Evolutionary conservation across 2,329 filamentous ascomycete genomes (phyloP).

Genomic region (Botrytis hyacinthi): DNA sequence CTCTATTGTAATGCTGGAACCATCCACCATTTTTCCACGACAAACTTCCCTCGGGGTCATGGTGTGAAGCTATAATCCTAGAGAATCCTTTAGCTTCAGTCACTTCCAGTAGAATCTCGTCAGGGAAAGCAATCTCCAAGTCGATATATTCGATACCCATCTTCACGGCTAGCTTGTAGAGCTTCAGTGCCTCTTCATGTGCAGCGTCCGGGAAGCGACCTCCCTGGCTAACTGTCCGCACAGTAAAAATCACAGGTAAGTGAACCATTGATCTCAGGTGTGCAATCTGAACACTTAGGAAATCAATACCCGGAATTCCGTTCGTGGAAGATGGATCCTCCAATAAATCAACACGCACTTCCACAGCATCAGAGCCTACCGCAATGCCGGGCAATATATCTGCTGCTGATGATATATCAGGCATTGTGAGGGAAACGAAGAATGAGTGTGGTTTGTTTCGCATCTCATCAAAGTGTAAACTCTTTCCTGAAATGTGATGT

Average conservation of each 20-base stretch:
- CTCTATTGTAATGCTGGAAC: constrained; percentile 86
- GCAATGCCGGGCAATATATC: constrained; percentile 68
- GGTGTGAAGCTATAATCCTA: constrained; percentile 91
- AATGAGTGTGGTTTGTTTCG: constrained; percentile 74
- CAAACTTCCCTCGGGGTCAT: constrained; percentile 75
- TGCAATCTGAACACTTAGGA: constrained; percentile 77
- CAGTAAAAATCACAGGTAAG: constrained; percentile 86
- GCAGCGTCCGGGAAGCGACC: constrained; percentile 81
- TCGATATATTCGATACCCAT: constrained; percentile 92
- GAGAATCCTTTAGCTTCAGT: constrained; percentile 65
- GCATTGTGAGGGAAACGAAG: constrained; percentile 87
- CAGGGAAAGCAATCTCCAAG: constrained; percentile 82
- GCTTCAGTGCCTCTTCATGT: constrained; percentile 64
- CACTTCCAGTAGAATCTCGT: constrained; percentile 69
- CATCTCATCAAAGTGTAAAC: constrained; percentile 53
- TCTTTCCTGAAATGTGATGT: constrained; percentile 63
- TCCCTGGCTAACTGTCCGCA: constrained; percentile 82
- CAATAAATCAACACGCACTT: constrained; percentile 88
- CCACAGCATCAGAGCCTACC: constrained; percentile 87
- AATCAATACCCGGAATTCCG: constrained; percentile 66
- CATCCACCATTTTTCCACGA: constrained; percentile 94
- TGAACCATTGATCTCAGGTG: constrained; percentile 69
- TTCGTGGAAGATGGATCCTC: constrained; percentile 58
- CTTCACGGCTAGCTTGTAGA: constrained; percentile 77
- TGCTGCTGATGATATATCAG: constrained; percentile 63